Conservation (phyloP, 78 protist species). For the Speleostelium caveatum region DNA sequence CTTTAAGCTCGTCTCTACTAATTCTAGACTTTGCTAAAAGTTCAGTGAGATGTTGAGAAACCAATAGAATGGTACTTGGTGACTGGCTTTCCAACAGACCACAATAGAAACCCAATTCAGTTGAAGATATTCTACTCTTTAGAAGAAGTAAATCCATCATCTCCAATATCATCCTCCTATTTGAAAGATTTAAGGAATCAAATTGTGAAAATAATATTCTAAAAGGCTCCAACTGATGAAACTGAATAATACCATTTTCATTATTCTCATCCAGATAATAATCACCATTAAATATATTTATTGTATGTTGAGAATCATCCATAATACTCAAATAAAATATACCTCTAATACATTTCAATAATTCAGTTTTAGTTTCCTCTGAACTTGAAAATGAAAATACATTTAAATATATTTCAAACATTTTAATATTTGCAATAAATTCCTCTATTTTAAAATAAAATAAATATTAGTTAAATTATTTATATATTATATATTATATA, state of each 20-base stretch:
- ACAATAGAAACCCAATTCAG: constrained; percentile 43
- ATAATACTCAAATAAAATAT: constrained; percentile 56
- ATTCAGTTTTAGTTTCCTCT: constrained; percentile 68
- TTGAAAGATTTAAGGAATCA: constrained; percentile 19
- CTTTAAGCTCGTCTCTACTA: constrained; percentile 8
- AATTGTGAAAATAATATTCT: constrained; percentile 57
- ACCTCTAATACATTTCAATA: constrained; percentile 53
- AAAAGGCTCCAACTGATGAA: constrained; percentile 78
- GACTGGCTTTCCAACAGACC: constrained; percentile 12
- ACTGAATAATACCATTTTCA: constrained; percentile 3
- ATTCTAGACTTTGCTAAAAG: constrained; percentile 35
- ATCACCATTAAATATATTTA: not conserved
- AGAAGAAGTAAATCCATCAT: constrained; percentile 74
- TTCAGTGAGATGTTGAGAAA: constrained; percentile 64
- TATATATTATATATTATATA: not conserved
- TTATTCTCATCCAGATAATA: not conserved
- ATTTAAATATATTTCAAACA: constrained; percentile 68
- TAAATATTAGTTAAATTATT: not conserved
- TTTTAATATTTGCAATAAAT: constrained; percentile 51
- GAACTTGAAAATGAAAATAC: constrained; percentile 53
- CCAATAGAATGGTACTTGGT: constrained; percentile 72
- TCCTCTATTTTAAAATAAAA: not conserved
- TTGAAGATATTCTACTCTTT: constrained; percentile 32
- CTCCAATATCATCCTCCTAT: constrained; percentile 67
- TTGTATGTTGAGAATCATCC: not conserved